phyloP scores from a whole-genome alignment of 148 eudicot species.

The Amaranthus cruentus region DNA sequence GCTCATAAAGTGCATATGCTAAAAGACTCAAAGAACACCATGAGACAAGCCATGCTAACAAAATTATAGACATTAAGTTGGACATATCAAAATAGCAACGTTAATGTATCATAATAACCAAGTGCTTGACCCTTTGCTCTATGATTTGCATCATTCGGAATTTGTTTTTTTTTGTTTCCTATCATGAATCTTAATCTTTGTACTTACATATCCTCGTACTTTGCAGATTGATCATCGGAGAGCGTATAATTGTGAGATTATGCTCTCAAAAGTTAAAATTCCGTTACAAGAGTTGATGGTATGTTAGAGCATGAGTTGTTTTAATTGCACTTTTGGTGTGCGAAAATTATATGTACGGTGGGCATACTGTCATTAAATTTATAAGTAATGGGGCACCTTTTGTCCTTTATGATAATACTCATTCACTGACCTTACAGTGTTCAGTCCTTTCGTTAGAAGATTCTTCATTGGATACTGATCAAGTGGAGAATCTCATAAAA shows the following conservation, averaged over 20 bases:
- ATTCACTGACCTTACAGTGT: conserved; percentile 32
- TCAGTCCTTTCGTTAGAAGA: conserved; percentile 81
- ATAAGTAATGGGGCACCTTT: neutral
- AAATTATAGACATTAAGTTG: too few relatives aligned
- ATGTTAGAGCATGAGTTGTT: conserved; percentile 23
- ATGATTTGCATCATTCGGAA: neutral
- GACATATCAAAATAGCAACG: too few relatives aligned
- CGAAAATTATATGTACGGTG: neutral
- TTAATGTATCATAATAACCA: too few relatives aligned
- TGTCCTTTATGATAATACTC: neutral
- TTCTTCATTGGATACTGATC: conserved; percentile 75
- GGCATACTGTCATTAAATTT: neutral
- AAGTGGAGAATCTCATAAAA: conserved; percentile 87
- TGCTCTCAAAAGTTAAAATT: conserved; percentile 94
- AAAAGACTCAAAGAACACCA: too few relatives aligned
- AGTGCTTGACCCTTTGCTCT: too few relatives aligned
- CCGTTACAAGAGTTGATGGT: conserved; percentile 75
- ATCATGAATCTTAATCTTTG: neutral
- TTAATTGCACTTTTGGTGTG: neutral
- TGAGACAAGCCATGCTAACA: too few relatives aligned
- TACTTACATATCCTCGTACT: conserved; percentile 22
- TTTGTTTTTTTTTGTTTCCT: neutral
- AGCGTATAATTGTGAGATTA: conserved; percentile 94
- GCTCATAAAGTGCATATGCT: too few relatives aligned
- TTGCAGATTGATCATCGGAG: conserved; percentile 81